These are phyloP conservation scores for Fusarium clavum DNA, from an alignment of 2,329 filamentous ascomycete species.

Conservation along the genomic window DNA sequence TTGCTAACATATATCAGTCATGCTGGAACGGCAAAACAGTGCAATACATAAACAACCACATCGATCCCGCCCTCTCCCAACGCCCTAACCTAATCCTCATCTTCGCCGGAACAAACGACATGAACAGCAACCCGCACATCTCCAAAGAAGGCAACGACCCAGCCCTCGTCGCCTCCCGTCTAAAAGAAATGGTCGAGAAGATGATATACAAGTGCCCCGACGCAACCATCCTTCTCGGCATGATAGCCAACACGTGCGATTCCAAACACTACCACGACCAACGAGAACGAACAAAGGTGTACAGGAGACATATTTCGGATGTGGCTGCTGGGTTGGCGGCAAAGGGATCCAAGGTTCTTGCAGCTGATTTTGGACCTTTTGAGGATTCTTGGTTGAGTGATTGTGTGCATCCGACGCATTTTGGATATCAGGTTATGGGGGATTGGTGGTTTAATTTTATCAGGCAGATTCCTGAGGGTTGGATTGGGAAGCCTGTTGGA, in stretches of 20 bases:
- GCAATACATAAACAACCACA: conserved; percentile 25
- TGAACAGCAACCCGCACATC: conserved; percentile 15
- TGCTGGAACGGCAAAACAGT: conserved; percentile 30
- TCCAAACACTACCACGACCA: background rate
- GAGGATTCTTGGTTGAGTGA: conserved; percentile 19
- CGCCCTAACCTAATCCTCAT: conserved; percentile 23
- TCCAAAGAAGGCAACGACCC: conserved; percentile 26
- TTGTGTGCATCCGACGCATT: conserved; percentile 41
- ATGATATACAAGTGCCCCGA: conserved; percentile 22
- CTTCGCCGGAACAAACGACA: conserved; percentile 26
- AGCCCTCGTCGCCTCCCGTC: conserved; percentile 1
- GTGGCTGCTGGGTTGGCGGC: background rate
- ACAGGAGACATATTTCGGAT: background rate
- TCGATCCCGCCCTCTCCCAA: conserved; percentile 2
- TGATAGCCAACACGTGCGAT: conserved; percentile 22
- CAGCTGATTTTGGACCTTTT: conserved; percentile 30
- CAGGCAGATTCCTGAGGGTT: conserved; percentile 33
- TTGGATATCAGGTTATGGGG: conserved; percentile 33
- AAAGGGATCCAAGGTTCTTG: conserved; percentile 1
- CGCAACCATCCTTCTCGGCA: conserved; percentile 21
- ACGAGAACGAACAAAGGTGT: background rate
- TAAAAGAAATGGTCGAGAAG: conserved; percentile 20
- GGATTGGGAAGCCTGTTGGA: conserved; percentile 35
- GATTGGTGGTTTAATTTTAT: conserved; percentile 44
- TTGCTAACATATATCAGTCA: background rate